Evolutionary conservation across 2,329 filamentous ascomycete species (phyloP).

Genomic region (Claviceps cyperi): DNA sequence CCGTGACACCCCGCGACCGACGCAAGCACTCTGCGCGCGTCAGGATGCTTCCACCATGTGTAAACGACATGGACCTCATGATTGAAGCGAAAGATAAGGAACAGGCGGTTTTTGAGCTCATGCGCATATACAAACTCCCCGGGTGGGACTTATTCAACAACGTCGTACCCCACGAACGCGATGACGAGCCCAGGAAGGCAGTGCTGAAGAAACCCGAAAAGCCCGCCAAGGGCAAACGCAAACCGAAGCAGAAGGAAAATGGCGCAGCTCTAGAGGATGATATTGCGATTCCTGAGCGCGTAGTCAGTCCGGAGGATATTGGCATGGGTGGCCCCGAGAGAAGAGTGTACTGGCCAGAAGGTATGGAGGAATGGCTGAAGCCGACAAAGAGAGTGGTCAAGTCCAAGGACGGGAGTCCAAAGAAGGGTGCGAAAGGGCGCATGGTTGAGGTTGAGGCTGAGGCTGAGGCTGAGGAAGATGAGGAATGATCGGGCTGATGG

Average conservation of each 20-base stretch:
- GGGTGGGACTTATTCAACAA: slow-evolving; percentile 65
- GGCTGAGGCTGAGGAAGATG: neutral
- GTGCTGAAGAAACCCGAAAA: slow-evolving; percentile 25
- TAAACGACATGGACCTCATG: slow-evolving; percentile 85
- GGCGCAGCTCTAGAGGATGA: slow-evolving; percentile 23
- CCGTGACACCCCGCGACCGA: slow-evolving; percentile 62
- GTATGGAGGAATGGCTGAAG: slow-evolving; percentile 80
- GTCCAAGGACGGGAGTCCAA: slow-evolving; percentile 21
- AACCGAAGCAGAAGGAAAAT: slow-evolving; percentile 10
- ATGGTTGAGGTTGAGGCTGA: neutral
- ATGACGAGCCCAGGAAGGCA: slow-evolving; percentile 51
- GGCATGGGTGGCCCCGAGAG: slow-evolving; percentile 75
- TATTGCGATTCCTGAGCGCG: slow-evolving; percentile 22
- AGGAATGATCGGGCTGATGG: neutral
- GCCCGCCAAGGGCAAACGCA: slow-evolving; percentile 23
- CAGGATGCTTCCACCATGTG: slow-evolving; percentile 65
- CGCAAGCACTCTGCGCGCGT: slow-evolving; percentile 79
- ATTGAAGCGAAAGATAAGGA: slow-evolving; percentile 98
- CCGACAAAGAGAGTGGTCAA: slow-evolving; percentile 60
- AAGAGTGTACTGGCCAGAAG: slow-evolving; percentile 79
- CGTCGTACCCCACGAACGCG: slow-evolving; percentile 59
- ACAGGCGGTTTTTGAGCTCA: slow-evolving; percentile 87
- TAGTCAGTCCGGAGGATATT: slow-evolving; percentile 52
- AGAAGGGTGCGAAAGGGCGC: slow-evolving; percentile 14
- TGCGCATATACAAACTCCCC: slow-evolving; percentile 74